A percentile compares a stretch with the other conserved stretches of the same genome.
Conservation (phyloP, 345 rosid species). For the Crucihimalaya himalaica region DNA sequence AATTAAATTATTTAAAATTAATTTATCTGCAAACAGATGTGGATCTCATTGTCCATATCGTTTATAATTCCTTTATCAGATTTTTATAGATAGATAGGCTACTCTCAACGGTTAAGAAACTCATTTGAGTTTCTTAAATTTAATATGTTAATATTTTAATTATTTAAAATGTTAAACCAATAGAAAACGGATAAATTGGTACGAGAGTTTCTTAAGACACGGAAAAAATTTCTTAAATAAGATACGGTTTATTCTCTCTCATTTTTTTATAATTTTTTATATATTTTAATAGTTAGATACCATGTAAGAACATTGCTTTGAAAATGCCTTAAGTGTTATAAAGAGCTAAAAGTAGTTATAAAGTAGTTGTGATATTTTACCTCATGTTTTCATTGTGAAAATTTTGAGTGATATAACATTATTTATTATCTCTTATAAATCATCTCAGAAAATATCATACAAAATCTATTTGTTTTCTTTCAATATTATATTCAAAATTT, state of each 20-base stretch:
- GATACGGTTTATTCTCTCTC: too few relatives aligned
- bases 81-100: background rate
- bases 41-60: background rate
- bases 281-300: too few relatives aligned
- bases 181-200: too few relatives aligned
- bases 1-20: too few relatives aligned
- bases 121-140: too few relatives aligned
- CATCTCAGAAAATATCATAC: background rate
- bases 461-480: background rate
- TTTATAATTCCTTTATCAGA: background rate
- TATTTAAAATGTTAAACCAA: too few relatives aligned
- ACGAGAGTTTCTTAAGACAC: too few relatives aligned
- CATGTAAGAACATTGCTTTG: too few relatives aligned
- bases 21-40: background rate
- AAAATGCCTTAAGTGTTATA: background rate
- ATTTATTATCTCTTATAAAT: background rate
- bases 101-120: too few relatives aligned
- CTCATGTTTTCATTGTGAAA: background rate
- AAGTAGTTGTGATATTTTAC: background rate
- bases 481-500: background rate
- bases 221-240: too few relatives aligned
- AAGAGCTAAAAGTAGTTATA: background rate
- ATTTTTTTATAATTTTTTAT: too few relatives aligned
- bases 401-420: background rate
- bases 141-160: too few relatives aligned